These are phyloP conservation scores for Russula compacta DNA, from an alignment of 768 basidiomycete genomes.

Conservation along the genomic window DNA sequence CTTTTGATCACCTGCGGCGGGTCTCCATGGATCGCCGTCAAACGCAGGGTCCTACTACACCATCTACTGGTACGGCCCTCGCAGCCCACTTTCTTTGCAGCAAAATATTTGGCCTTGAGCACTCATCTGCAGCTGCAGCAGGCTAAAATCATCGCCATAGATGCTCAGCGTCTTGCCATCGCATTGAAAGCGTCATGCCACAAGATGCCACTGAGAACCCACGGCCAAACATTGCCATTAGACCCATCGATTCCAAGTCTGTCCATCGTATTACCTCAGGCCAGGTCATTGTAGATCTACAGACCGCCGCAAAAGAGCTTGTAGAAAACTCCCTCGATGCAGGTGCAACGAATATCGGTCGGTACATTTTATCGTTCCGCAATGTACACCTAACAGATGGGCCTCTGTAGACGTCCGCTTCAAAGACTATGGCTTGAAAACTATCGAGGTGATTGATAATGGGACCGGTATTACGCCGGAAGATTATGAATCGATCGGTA, in stretches of 20 bases:
- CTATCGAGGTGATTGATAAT: conserved; percentile 88
- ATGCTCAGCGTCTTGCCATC: background rate
- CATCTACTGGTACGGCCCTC: background rate
- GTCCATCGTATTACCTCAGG: conserved; percentile 89
- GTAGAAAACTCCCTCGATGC: conserved; percentile 96
- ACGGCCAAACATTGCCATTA: conserved; percentile 25
- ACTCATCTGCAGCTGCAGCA: background rate
- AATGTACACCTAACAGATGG: background rate
- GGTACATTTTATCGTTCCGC: conserved; percentile 20
- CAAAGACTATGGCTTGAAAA: conserved; percentile 74
- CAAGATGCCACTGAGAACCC: background rate
- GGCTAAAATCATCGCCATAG: background rate
- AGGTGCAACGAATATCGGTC: conserved; percentile 78
- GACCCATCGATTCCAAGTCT: conserved; percentile 64
- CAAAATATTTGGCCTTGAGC: background rate
- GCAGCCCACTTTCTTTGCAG: background rate
- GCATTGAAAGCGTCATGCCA: background rate
- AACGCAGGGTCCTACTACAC: background rate
- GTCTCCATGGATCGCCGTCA: background rate
- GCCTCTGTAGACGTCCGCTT: conserved; percentile 68
- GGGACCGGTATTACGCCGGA: conserved; percentile 74
- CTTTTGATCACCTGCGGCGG: background rate
- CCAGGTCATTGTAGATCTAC: conserved; percentile 90
- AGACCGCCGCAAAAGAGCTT: conserved; percentile 91
- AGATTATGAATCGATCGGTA: conserved; percentile 76